A percentile compares a stretch with the other conserved stretches of the same genome.
Evolutionary conservation across 2,329 filamentous ascomycete genomes (phyloP).

Genomic region (Beauveria medogensis): DNA sequence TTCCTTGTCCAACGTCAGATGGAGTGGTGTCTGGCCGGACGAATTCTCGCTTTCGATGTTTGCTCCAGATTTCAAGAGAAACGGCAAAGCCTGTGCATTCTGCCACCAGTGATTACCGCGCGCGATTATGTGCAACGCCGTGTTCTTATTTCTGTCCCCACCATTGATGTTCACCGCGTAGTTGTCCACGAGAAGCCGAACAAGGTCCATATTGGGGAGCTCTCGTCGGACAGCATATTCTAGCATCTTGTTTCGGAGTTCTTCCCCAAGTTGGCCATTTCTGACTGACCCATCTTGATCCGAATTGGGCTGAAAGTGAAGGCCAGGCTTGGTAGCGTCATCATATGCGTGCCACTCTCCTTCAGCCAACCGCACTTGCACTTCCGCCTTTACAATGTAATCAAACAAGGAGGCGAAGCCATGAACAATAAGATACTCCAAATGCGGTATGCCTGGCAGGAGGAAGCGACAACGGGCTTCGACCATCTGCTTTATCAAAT

Average conservation of each 20-base stretch:
- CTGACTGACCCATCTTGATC: not conserved
- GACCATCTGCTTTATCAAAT: not conserved
- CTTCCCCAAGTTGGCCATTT: not conserved
- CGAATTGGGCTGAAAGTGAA: not conserved
- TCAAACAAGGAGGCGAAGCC: not conserved
- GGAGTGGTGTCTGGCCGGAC: conserved; percentile 11
- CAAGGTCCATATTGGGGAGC: conserved; percentile 5
- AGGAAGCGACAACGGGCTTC: not conserved
- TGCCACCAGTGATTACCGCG: conserved; percentile 13
- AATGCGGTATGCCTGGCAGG: not conserved
- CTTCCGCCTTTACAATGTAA: not conserved
- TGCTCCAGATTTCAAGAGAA: conserved; percentile 4
- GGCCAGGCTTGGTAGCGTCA: not conserved
- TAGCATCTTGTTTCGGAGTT: not conserved
- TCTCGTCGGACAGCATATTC: not conserved
- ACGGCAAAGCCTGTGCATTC: conserved; percentile 12
- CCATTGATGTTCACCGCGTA: conserved; percentile 5
- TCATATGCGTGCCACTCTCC: conserved; percentile 7
- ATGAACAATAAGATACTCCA: conserved; percentile 1
- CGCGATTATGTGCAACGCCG: not conserved
- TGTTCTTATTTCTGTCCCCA: not conserved
- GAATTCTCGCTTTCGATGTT: conserved; percentile 3
- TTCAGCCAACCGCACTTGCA: not conserved
- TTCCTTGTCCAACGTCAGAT: conserved; percentile 2
- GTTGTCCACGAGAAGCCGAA: conserved; percentile 2